These are phyloP conservation scores for Helianthus tuberosus DNA, from an alignment of 129 eudicot genomes.

Conservation along the genomic window DNA sequence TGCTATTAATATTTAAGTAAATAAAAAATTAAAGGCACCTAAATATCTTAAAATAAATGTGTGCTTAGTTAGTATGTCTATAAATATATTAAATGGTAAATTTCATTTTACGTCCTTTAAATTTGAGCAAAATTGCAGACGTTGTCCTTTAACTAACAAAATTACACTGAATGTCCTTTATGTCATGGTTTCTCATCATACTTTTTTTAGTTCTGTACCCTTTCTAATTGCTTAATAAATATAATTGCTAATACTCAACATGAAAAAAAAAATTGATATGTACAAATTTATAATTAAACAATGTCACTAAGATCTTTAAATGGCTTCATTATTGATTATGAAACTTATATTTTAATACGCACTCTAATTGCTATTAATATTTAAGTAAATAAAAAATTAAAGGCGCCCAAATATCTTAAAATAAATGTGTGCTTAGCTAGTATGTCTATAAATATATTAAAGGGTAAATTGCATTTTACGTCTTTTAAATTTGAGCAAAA, in stretches of 20 bases:
- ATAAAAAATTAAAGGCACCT: background rate
- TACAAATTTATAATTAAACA: background rate
- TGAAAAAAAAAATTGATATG: background rate
- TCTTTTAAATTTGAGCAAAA: too few relatives aligned
- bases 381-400: background rate
- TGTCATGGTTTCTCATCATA: too few relatives aligned
- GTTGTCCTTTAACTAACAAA: too few relatives aligned
- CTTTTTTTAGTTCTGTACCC: background rate
- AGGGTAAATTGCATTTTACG: too few relatives aligned
- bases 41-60: background rate
- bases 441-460: background rate
- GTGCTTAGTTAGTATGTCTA: background rate
- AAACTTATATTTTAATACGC: background rate
- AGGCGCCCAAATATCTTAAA: background rate
- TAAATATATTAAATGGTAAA: background rate
- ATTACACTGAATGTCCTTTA: too few relatives aligned
- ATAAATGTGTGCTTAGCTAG: background rate
- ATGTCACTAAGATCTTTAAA: background rate
- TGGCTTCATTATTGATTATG: background rate
- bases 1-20: background rate
- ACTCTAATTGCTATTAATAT: background rate
- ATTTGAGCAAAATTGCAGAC: too few relatives aligned
- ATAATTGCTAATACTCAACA: background rate
- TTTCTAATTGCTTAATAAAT: background rate
- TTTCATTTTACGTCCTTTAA: too few relatives aligned